phyloP scores from a whole-genome alignment of 768 basidiomycete species.

The Lentinula sp. region DNA sequence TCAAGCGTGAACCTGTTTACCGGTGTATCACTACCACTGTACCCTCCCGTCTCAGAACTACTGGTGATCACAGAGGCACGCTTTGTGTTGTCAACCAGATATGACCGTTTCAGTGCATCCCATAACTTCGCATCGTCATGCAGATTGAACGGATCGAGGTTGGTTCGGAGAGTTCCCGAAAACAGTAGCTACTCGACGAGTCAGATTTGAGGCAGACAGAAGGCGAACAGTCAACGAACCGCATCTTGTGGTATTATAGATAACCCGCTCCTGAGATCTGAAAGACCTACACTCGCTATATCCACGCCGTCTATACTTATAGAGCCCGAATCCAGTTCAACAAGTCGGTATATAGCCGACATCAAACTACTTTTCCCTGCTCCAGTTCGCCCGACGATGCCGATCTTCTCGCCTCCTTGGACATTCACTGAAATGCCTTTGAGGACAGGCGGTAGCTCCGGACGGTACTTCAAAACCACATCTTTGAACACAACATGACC shows the following conservation, averaged over 20 bases:
- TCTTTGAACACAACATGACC: constrained; percentile 73
- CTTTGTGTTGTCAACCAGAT: constrained; percentile 59
- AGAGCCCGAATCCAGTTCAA: constrained; percentile 70
- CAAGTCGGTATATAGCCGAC: constrained; percentile 81
- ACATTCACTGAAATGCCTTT: constrained; percentile 73
- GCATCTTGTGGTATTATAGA: constrained; percentile 86
- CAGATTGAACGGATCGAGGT: constrained; percentile 84
- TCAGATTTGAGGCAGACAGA: not conserved
- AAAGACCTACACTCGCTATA: constrained; percentile 73
- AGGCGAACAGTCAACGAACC: constrained; percentile 30
- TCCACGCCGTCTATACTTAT: constrained; percentile 83
- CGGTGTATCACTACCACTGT: constrained; percentile 32
- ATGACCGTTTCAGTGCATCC: constrained; percentile 83
- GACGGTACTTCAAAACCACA: constrained; percentile 77
- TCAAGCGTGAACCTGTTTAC: constrained; percentile 75
- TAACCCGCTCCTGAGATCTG: constrained; percentile 59
- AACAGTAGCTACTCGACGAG: constrained; percentile 18
- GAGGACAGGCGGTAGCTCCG: constrained; percentile 84
- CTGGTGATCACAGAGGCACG: constrained; percentile 16
- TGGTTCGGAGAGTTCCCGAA: constrained; percentile 77
- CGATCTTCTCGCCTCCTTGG: constrained; percentile 80
- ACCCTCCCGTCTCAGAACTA: constrained; percentile 22
- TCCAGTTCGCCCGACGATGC: constrained; percentile 63
- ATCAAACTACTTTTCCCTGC: constrained; percentile 82
- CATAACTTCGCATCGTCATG: constrained; percentile 79